These are phyloP conservation scores for Sporothrix humicola DNA, from an alignment of 2,329 filamentous ascomycete species.

Conservation along the genomic window DNA sequence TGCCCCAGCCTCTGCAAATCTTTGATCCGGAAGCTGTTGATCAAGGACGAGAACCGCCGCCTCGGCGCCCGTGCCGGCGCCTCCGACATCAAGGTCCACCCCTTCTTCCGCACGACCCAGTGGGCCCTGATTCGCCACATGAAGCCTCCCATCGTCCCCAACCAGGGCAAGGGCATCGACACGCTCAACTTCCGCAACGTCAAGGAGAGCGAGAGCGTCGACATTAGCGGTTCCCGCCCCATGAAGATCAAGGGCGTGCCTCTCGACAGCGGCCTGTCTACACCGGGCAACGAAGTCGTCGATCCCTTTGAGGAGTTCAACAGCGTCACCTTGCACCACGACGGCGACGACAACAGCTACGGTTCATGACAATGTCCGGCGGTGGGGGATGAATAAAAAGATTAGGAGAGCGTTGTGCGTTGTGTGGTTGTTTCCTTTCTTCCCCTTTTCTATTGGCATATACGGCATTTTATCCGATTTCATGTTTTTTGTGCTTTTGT, in stretches of 20 bases:
- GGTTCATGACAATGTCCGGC: constrained; percentile 35
- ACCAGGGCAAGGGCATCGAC: constrained; percentile 87
- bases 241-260: constrained; percentile 75
- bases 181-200: constrained; percentile 98
- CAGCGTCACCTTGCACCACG: constrained; percentile 95
- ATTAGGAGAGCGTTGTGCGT: neutral
- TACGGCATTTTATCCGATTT: constrained; percentile 18
- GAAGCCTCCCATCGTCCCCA: constrained; percentile 96
- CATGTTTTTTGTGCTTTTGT: neutral
- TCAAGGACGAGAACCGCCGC: constrained; percentile 95
- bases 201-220: constrained; percentile 95
- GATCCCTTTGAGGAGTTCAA: constrained; percentile 99
- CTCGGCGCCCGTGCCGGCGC: constrained; percentile 93
- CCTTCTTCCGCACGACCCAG: constrained; percentile 94
- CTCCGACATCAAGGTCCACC: constrained; percentile 93
- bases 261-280: constrained; percentile 82
- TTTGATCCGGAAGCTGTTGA: constrained; percentile 91
- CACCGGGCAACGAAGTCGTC: constrained; percentile 75
- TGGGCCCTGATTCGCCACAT: constrained; percentile 97
- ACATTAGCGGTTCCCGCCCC: constrained; percentile 69
- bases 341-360: constrained; percentile 69
- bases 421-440: neutral
- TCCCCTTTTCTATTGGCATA: constrained; percentile 21
- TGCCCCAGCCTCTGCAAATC: constrained; percentile 89
- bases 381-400: neutral